Percentiles rank a stretch among this genome's conserved stretches.
Conservation (phyloP, 2,329 filamentous ascomycete species). For the Meredithiella fracta region DNA sequence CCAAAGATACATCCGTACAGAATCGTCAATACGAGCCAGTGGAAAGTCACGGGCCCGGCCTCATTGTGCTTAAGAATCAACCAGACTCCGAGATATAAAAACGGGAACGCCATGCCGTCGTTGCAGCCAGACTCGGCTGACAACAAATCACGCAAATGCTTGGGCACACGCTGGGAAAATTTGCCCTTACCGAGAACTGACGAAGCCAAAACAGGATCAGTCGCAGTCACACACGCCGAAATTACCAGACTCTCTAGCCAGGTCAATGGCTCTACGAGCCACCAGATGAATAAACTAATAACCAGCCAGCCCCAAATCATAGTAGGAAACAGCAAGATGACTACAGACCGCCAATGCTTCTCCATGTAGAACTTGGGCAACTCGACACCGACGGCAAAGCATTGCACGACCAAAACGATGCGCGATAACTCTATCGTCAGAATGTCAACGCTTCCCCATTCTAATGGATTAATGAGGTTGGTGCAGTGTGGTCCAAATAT, state of each 20-base stretch:
- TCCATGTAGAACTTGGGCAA: conserved; percentile 95
- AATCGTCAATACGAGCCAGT: conserved; percentile 82
- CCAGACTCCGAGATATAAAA: conserved; percentile 84
- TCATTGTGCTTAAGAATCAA: conserved; percentile 65
- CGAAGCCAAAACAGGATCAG: conserved; percentile 88
- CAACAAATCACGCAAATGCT: conserved; percentile 86
- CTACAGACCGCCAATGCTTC: conserved; percentile 85
- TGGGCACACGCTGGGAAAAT: conserved; percentile 91
- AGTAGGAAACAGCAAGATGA: conserved; percentile 75
- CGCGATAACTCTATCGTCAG: conserved; percentile 81
- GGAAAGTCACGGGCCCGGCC: conserved; percentile 51
- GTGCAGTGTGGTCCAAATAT: conserved; percentile 79
- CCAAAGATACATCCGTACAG: conserved; percentile 95
- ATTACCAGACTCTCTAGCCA: conserved; percentile 83
- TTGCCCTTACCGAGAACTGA: conserved; percentile 98
- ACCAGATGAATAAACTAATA: conserved; percentile 89
- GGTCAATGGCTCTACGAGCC: conserved; percentile 58
- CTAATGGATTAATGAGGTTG: conserved; percentile 56
- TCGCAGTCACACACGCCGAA: conserved; percentile 89
- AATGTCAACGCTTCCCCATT: conserved; percentile 72
- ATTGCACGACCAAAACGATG: conserved; percentile 79
- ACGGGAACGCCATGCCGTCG: conserved; percentile 98
- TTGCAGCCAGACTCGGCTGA: conserved; percentile 97
- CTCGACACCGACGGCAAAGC: conserved; percentile 82
- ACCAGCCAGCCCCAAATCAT: conserved; percentile 96